Evolutionary conservation across 2,329 filamentous ascomycete genomes (phyloP), one percentile per base, ranked within the genome.

Genomic region (Aspergillus brunneoviolaceus): DNA sequence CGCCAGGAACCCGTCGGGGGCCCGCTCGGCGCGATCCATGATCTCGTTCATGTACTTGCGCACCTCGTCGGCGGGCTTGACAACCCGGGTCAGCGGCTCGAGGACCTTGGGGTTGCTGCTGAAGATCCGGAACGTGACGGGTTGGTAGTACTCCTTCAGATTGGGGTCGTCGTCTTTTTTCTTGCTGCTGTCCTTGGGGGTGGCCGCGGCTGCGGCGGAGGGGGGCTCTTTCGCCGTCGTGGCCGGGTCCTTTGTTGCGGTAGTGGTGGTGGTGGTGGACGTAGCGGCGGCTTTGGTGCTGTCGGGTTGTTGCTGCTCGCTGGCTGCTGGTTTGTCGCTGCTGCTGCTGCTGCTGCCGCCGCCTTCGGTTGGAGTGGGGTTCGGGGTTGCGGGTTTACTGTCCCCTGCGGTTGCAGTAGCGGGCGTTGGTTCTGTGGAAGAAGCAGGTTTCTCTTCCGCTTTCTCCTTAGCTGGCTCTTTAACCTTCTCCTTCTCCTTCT

Each of bases 121-220:
- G 42, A 81, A 78, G 48, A 88, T 78, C 47, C 84, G 81, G 61
- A 87, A 82, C 1, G 86, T 88, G 53, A 82, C 74, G 14, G 80
- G 80, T 65, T 82, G 79, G 68, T 80, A 82, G 65, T 80, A 82
- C 63, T 80, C 79, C 62, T 77, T 78, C 3, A 76, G 58, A 12
- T 65, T 68, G 21, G 65, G 51, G 39, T 62, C 23, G 39, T 62
- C 25, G 33, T 69, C 59, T 29, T 42, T 62, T 54, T 49, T 55
- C 31, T 55, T 57, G 21, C 1, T 21, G n/a, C 49, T 53, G 21
- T 11, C 12, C 10, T 25, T 33, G 6, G 5, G 56, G 21, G 48
- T 49, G 35, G 58, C 14, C 9, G 14, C 12, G 14, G 39, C 51
- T 10, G 5, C 58, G 21, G 49, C 47, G 31, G 59, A 60, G 12